Evolutionary conservation across 306 rosid species (phyloP).

Genomic region (Gastrolobium villosum): DNA sequence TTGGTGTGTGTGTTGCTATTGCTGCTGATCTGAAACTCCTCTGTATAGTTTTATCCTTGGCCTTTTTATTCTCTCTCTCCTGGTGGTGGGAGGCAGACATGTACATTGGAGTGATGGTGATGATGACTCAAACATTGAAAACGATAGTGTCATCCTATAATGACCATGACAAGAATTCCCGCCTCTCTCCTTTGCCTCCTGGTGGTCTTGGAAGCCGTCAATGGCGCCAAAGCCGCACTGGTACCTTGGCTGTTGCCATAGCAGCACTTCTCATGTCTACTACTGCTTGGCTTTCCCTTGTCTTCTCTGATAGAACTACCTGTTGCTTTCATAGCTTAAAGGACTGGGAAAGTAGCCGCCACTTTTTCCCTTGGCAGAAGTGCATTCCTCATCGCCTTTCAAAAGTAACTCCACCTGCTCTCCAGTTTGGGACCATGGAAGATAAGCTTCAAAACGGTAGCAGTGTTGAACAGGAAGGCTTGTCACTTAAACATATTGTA

Average conservation of each 20-base stretch:
- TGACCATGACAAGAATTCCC: constrained; percentile 52
- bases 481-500: constrained; percentile 66
- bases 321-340: constrained; percentile 59
- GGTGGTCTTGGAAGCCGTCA: constrained; percentile 51
- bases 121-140: constrained; percentile 59
- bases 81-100: constrained; percentile 50
- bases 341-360: constrained; percentile 59
- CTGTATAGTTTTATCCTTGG: constrained; percentile 14
- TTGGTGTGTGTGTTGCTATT: constrained; percentile 13
- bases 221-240: constrained; percentile 57
- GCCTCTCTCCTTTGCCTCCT: constrained; percentile 47
- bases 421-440: neutral
- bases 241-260: constrained; percentile 59
- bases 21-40: constrained; percentile 37
- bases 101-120: constrained; percentile 55
- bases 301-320: constrained; percentile 64
- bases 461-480: constrained; percentile 49
- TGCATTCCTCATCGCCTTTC: constrained; percentile 43
- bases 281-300: constrained; percentile 74
- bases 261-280: constrained; percentile 72
- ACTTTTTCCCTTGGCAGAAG: constrained; percentile 53
- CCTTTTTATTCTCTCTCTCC: constrained; percentile 34
- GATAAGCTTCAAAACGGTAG: constrained; percentile 43
- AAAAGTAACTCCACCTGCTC: constrained; percentile 34
- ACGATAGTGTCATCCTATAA: constrained; percentile 49